Conservation (phyloP, 352 stramenopile species). For the Phytophthora pini region DNA sequence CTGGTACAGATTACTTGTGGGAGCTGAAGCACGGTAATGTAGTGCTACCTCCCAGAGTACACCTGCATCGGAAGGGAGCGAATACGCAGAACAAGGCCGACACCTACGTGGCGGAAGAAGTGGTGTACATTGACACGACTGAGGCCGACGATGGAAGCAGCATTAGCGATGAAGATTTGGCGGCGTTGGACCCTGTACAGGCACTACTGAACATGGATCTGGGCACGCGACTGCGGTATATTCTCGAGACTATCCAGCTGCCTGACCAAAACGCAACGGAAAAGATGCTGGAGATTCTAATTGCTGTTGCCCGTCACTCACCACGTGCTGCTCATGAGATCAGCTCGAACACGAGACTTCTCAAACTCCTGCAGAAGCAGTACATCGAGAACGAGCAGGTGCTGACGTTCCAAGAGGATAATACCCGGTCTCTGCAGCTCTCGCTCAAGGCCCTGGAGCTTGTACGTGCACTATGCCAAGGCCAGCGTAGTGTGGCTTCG, state of each 20-base stretch:
- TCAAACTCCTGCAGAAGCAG: slow-evolving; percentile 52
- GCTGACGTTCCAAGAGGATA: slow-evolving; percentile 38
- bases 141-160: slow-evolving; percentile 43
- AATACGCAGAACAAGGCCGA: slow-evolving; percentile 2
- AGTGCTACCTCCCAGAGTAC: slow-evolving; percentile 36
- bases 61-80: slow-evolving; percentile 49
- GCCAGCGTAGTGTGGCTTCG: slow-evolving; percentile 47
- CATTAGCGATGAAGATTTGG: slow-evolving; percentile 61
- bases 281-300: slow-evolving; percentile 70
- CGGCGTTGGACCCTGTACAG: slow-evolving; percentile 61
- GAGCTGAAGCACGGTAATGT: slow-evolving; percentile 43
- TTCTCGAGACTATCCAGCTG: slow-evolving; percentile 58
- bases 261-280: slow-evolving; percentile 44
- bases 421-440: slow-evolving; percentile 39
- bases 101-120: slow-evolving; percentile 25
- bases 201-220: slow-evolving; percentile 69
- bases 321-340: slow-evolving; percentile 51
- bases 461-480: slow-evolving; percentile 57
- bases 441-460: slow-evolving; percentile 53
- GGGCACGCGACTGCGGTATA: slow-evolving; percentile 51
- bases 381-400: slow-evolving; percentile 64
- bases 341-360: slow-evolving; percentile 48
- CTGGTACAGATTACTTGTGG: slow-evolving; percentile 10
- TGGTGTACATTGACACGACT: slow-evolving; percentile 62
- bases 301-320: slow-evolving; percentile 57